Evolutionary conservation across 139 green algal genomes (phyloP), one percentile per base, ranked within the genome.

Genomic region (Astrephomene gubernaculifera): DNA sequence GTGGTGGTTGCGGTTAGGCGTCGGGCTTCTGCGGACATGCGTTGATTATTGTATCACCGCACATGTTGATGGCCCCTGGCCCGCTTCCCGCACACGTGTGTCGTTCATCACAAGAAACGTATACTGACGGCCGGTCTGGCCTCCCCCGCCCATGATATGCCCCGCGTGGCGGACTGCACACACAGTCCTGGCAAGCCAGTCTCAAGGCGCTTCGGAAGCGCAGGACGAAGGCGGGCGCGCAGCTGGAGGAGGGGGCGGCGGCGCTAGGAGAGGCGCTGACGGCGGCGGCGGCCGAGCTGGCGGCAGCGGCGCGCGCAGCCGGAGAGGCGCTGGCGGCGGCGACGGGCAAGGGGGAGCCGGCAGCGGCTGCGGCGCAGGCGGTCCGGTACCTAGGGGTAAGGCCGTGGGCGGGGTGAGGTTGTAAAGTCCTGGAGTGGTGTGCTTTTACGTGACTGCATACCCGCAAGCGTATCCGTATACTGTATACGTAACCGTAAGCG

Each of bases 181-280:
- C 31, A 54, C 76, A 83, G 76, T 61, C 76, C 29, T 83, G 76
- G 76, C 76, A 63, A 45, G n/a, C 76, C 1, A 1, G 29, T 9
- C 29, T 73, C 0, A 72, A 63, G 61, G 76, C 60, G 22, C 38
- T 72, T 0, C 76, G 43, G 17, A 83, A 83, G 76, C 41, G 41
- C 39, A 52, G 60, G 8, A 4, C 39, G 9, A 72, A 83, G 61
- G 36, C 60, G 41, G 76, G 60, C 4, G 4, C 9, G 25, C 3
- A 12, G 35, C 27, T 71, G 41, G 60, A 54, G 60, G 31, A 6
- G 38, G 27, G 39, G 12, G 60, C 60, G 38, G 39, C 61, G n/a
- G 21, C 1, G 3, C 54, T 82, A 38, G 29, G 14, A 9, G 54
- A 54, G 12, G 74, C 6, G 4, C 10, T 82, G 38, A 22, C 74